Evolutionary conservation across 2,329 filamentous ascomycete genomes (phyloP), one percentile per base, ranked within the genome.

Genomic region (Penicillium hordei): DNA sequence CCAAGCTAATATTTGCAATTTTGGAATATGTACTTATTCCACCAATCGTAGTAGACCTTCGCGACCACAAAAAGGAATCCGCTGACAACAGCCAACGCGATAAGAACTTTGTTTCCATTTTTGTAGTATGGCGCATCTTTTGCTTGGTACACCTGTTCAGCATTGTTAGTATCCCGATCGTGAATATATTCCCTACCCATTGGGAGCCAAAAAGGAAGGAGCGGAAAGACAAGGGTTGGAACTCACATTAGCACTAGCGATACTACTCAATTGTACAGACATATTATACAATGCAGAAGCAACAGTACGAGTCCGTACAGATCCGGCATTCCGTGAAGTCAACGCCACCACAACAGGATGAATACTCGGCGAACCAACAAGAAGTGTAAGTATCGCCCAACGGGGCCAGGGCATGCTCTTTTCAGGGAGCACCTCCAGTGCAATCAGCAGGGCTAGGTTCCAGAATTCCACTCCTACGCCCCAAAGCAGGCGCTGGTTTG

Each of bases 351-450:
- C 3, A 17, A 83, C 75, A 15, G 82, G 79, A 59, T 83, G 82
- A 58, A 83, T 81, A 61, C 83, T 83, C 0, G 82, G 82, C 48
- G 79, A 78, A 7, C 81, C 80, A 8, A 80, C 75, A 46, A 84
- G 76, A 27, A 85, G 67, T 0, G 80, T 83, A 15, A 81, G 74
- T 23, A 84, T 68, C 0, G 73, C 72, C 67, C 78, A 85, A 9
- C 80, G 71, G 0, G 72, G 71, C 83, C 83, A 85, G 19, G 80
- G 75, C 7, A 76, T 73, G 0, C 76, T 78, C 21, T 75, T 72
- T 9, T 42, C 68, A 0, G 79, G 79, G 0, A 84, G 65, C 0
- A 76, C 72, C 34, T 81, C 70, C 12, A 85, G 71, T 0, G 79
- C 77, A 6, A 81, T 74, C 3, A 84, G 72, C 19, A 84, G 66